Percentiles rank a stretch among this genome's conserved stretches.
These are phyloP conservation scores for Bonnemaisonia californica DNA, from an alignment of 31 red algal species.

Conservation along the genomic window DNA sequence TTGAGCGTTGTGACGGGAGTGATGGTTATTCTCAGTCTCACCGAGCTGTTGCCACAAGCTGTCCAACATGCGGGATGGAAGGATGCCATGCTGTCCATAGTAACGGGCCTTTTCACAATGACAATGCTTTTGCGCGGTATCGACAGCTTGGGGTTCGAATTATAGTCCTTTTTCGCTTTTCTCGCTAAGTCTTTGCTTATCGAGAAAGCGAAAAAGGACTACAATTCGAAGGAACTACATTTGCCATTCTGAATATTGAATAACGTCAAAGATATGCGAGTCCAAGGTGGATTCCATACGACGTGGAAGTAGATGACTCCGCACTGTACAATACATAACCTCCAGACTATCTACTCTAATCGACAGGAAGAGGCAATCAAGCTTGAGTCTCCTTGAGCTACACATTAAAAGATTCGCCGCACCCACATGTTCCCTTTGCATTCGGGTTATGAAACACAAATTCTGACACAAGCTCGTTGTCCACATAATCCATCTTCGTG, in stretches of 20 bases:
- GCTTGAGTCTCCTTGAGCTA: constrained; percentile 8
- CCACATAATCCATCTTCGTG: constrained; percentile 93
- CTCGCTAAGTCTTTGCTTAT: no score
- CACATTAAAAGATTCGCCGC: constrained; percentile 94
- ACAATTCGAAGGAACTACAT: no score
- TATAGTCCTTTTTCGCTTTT: no score
- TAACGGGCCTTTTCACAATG: constrained; percentile 27
- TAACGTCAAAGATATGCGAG: no score
- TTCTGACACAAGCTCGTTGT: constrained; percentile 86
- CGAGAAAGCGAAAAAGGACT: no score
- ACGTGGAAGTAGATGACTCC: no score
- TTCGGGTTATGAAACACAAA: constrained; percentile 97
- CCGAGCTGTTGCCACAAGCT: constrained; percentile 71
- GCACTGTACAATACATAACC: no score
- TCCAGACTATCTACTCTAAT: background rate
- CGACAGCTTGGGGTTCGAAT: constrained; percentile 8
- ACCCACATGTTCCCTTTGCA: constrained; percentile 92
- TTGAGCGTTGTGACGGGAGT: constrained; percentile 54
- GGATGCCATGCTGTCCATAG: background rate
- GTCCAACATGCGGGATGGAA: constrained; percentile 35
- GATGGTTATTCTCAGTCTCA: constrained; percentile 61
- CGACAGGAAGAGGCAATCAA: background rate
- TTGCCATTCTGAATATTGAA: no score
- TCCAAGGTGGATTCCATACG: no score
- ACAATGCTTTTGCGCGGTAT: constrained; percentile 15